Percentiles rank a stretch among this genome's conserved stretches.
Evolutionary conservation across 129 eudicot species (phyloP).

Genomic region (Scalesia atractyloides): DNA sequence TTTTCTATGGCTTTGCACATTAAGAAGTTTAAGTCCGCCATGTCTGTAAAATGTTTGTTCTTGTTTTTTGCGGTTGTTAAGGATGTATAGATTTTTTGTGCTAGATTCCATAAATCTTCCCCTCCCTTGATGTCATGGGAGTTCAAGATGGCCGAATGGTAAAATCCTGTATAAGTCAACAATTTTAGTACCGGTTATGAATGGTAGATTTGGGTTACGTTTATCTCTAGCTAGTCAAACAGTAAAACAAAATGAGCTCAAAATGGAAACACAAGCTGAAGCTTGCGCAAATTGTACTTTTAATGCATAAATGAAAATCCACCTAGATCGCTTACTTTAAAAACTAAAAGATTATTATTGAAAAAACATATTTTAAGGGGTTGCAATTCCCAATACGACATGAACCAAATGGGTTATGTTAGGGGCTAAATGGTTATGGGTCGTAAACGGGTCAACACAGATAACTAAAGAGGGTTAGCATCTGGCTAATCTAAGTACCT

Average conservation of each 20-base stretch:
- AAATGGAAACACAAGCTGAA: neutral
- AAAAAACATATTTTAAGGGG: neutral
- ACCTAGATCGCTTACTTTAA: neutral
- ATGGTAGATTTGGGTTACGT: neutral
- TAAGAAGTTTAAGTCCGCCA: slow-evolving; percentile 88
- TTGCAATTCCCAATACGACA: neutral
- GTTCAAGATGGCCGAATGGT: slow-evolving; percentile 80
- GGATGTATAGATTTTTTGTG: slow-evolving; percentile 49
- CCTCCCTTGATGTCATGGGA: slow-evolving; percentile 77
- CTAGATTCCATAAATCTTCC: slow-evolving; percentile 79
- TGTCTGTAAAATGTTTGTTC: slow-evolving; percentile 83
- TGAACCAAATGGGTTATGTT: neutral
- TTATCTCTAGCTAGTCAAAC: neutral
- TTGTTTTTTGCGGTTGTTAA: slow-evolving; percentile 58
- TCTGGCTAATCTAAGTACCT: neutral
- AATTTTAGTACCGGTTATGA: neutral
- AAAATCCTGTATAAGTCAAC: slow-evolving; percentile 59
- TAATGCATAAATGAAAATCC: neutral
- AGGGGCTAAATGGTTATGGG: too few relatives aligned
- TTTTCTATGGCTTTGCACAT: slow-evolving; percentile 96
- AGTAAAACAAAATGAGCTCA: neutral
- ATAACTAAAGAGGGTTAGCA: neutral
- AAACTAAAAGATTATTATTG: neutral
- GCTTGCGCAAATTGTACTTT: neutral
- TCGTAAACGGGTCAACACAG: neutral